Evolutionary conservation across 2,329 filamentous ascomycete species (phyloP).

Genomic region (Fusarium hainanense): DNA sequence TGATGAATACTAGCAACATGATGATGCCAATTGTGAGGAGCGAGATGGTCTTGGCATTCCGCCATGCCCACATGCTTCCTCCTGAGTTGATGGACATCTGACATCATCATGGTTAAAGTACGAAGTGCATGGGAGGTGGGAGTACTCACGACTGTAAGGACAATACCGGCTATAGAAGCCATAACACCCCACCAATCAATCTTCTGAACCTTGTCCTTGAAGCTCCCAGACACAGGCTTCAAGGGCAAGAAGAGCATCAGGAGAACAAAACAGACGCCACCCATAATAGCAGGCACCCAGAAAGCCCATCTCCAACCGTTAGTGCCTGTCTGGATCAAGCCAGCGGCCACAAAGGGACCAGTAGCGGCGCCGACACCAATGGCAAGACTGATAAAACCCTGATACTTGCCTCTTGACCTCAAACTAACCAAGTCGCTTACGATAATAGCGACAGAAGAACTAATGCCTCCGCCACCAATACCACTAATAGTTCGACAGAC

Average conservation of each 20-base stretch:
- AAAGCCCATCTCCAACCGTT: neutral
- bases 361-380: neutral
- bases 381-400: neutral
- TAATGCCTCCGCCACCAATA: neutral
- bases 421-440: conserved; percentile 22
- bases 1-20: conserved; percentile 69
- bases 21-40: conserved; percentile 76
- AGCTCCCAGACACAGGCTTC: neutral
- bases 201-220: neutral
- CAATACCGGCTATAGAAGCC: neutral
- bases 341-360: neutral
- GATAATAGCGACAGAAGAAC: neutral
- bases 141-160: neutral
- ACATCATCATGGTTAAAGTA: rapidly evolving
- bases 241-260: neutral
- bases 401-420: conserved; percentile 50
- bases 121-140: rapidly evolving
- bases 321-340: neutral
- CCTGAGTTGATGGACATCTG: conserved; percentile 47
- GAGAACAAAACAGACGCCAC: neutral
- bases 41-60: conserved; percentile 75
- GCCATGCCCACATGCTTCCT: conserved; percentile 60
- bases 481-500: neutral
- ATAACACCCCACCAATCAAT: neutral
- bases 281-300: neutral